These are phyloP conservation scores for Globisporangium radiosum DNA, from an alignment of 352 stramenopile species.

Conservation along the genomic window DNA sequence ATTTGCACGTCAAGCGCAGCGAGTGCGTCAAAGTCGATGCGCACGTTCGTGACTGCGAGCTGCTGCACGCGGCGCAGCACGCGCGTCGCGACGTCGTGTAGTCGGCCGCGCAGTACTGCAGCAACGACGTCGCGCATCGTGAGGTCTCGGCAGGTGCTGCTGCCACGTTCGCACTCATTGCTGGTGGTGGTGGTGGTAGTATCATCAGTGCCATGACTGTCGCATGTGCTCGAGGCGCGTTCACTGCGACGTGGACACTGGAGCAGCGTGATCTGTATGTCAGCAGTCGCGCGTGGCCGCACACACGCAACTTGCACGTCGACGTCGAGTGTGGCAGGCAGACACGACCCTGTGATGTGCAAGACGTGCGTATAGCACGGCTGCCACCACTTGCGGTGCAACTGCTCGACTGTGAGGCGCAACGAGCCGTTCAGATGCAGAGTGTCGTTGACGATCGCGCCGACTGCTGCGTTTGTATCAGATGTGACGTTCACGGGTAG, in stretches of 20 bases:
- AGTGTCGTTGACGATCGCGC: neutral
- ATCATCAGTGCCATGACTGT: neutral
- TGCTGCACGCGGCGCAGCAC: neutral
- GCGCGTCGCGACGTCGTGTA: neutral
- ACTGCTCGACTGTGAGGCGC: conserved; percentile 5
- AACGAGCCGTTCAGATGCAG: neutral
- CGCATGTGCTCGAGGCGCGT: neutral
- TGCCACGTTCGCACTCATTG: too few species aligned
- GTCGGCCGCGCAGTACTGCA: neutral
- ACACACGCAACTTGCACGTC: neutral
- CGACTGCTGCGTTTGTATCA: neutral
- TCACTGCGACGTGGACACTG: conserved; percentile 1
- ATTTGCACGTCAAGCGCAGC: neutral
- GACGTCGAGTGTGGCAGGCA: conserved; percentile 1
- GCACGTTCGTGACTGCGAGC: neutral
- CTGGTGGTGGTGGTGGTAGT: neutral
- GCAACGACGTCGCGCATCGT: neutral
- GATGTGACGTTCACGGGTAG: conserved; percentile 2
- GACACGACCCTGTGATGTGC: neutral
- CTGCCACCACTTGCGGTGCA: conserved; percentile 10
- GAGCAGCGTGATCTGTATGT: neutral
- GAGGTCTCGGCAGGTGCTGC: neutral
- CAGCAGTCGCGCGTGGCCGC: neutral
- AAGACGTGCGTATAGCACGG: conserved; percentile 3
- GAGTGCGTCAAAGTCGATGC: neutral